Base-by-base conservation (phyloP, 495 filamentous ascomycete species). In the Acidiella bohemica region DNA sequence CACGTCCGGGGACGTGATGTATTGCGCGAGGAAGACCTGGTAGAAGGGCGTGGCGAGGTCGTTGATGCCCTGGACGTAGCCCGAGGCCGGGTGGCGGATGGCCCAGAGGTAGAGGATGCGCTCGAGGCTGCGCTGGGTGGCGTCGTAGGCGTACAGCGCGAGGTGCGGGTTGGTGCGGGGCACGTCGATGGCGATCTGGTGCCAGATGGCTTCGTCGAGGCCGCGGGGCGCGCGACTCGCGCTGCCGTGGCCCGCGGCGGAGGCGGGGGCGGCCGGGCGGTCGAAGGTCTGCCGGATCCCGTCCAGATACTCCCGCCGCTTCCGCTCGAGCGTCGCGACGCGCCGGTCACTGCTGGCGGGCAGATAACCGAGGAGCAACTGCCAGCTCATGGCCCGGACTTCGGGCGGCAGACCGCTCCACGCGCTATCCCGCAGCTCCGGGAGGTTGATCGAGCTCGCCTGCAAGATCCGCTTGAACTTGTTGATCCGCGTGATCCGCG, bases 11-110 rank as follows among this genome's bases (percentile, higher is more conserved):
- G 92, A 84, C 3, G 85, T 86, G 45, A 96, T 93, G 54, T 97
- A 97, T 23, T 76, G 75, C 16, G 84, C 90, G 8, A 97, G 66
- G 53, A 97, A 97, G 2, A 94, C 86, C 57, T 97, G 84, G 77
- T 84, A 97, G 58, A 97, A 96, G 9, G 90, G 90, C 7, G 88
- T 93, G 2, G 94, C 88, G 19, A 97, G 74, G 59, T 97, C 90
- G 57, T 96, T 97, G 58, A 97, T 97, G 34, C 90, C 90, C 59
- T 97, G 90, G 0, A 97, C 90, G 59, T 97, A 97, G 26, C 90
- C 90, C 56, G 84, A 93, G 4, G 90, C 90, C 7, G 90, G 90
- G 66, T 97, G 90, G 30, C 90, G 75, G 38, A 96, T 92, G 2
- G 90, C 90, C 90, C 90, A 97, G 8, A 97, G 76, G 58, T 96